A percentile compares a stretch with the other conserved stretches of the same genome.
Conservation (phyloP, 768 basidiomycete species). For the Strobilomyces dryophilus region DNA sequence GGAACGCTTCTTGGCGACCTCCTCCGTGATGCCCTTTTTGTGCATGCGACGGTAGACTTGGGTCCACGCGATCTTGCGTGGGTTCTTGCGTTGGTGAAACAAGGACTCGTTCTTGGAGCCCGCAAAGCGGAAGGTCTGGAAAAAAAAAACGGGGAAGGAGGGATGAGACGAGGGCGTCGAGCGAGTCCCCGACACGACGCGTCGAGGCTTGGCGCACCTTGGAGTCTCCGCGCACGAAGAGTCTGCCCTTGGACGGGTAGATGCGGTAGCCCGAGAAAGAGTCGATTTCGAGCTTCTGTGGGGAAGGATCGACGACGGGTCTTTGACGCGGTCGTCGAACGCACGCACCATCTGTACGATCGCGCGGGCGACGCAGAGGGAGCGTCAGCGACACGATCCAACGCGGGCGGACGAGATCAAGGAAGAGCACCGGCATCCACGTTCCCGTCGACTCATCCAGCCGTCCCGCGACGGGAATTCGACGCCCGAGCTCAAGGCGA, state of each 20-base stretch:
- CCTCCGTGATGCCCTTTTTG: slow-evolving; percentile 99
- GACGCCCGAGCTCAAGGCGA: not conserved
- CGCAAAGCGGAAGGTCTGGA: slow-evolving; percentile 92
- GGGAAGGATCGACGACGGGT: slow-evolving; percentile 7
- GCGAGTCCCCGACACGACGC: too few relatives aligned
- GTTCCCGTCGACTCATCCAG: slow-evolving; percentile 38
- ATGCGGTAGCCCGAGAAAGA: slow-evolving; percentile 96
- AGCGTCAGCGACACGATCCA: slow-evolving; percentile 16
- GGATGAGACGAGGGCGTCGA: too few relatives aligned
- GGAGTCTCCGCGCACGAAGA: slow-evolving; percentile 94
- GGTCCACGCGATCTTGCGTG: slow-evolving; percentile 99
- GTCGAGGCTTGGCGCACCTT: slow-evolving; percentile 55
- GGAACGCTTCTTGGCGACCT: slow-evolving; percentile 97
- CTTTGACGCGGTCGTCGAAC: not conserved
- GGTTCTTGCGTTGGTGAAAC: slow-evolving; percentile 99
- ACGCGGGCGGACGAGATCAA: slow-evolving; percentile 11
- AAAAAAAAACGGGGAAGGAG: too few relatives aligned
- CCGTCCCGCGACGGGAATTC: slow-evolving; percentile 21
- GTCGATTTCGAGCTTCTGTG: slow-evolving; percentile 96
- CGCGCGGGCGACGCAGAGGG: not conserved
- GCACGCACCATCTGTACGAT: slow-evolving; percentile 24
- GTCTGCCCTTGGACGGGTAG: slow-evolving; percentile 96
- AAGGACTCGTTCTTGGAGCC: slow-evolving; percentile 92
- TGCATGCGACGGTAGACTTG: slow-evolving; percentile 92
- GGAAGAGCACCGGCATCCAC: slow-evolving; percentile 32